These are phyloP conservation scores for Nakaseomyces sp. DNA, from an alignment of 1,139 yeast species.

Conservation along the genomic window DNA sequence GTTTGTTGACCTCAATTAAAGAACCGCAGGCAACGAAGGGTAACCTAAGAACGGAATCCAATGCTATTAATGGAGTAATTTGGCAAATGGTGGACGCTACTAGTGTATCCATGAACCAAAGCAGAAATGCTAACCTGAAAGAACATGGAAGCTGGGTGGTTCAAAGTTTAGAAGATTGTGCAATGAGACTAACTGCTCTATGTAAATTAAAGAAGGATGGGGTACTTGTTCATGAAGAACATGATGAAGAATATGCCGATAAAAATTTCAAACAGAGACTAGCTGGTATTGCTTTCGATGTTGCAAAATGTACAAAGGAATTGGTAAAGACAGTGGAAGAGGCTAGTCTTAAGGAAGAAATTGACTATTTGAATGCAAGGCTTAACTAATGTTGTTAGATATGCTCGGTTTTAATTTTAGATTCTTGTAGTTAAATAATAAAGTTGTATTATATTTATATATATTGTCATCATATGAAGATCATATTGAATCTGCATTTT, in stretches of 20 bases:
- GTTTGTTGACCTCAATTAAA: conserved; percentile 65
- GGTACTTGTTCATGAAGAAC: conserved; percentile 34
- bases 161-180: conserved; percentile 75
- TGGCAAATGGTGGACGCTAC: conserved; percentile 88
- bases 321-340: conserved; percentile 93
- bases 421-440: not conserved
- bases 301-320: conserved; percentile 90
- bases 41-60: conserved; percentile 61
- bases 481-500: too few relatives aligned
- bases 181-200: conserved; percentile 63
- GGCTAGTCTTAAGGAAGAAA: conserved; percentile 78
- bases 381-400: not conserved
- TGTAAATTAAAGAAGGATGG: conserved; percentile 40
- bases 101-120: conserved; percentile 78
- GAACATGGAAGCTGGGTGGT: conserved; percentile 92
- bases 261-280: conserved; percentile 77
- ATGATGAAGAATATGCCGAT: conserved; percentile 66
- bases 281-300: conserved; percentile 91
- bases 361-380: conserved; percentile 36
- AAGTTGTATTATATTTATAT: not conserved
- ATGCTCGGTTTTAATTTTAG: not conserved
- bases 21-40: conserved; percentile 71
- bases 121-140: conserved; percentile 66
- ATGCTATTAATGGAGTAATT: conserved; percentile 67
- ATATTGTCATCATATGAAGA: too few relatives aligned